phyloP scores from a whole-genome alignment of 2,329 filamentous ascomycete genomes.

The Neophaeococcomyces mojaviensis region DNA sequence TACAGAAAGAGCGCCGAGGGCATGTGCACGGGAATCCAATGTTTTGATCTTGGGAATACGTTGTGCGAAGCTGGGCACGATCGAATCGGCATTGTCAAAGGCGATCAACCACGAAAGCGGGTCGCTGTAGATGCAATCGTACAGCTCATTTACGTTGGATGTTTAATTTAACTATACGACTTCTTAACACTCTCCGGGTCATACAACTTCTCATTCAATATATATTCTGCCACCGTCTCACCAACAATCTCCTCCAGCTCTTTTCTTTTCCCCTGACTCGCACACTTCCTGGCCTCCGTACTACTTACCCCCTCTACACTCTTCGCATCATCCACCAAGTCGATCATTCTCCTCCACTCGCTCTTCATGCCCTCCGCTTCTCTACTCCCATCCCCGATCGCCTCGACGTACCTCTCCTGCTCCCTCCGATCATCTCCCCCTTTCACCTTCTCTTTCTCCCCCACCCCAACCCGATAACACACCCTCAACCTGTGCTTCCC shows the following conservation, averaged over 20 bases:
- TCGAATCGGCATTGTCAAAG: too few relatives aligned
- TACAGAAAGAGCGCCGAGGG: too few relatives aligned
- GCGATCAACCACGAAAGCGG: too few relatives aligned
- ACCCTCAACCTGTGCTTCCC: constrained; percentile 37
- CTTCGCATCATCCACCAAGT: constrained; percentile 34
- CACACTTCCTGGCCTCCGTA: constrained; percentile 34
- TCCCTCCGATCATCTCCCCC: constrained; percentile 24
- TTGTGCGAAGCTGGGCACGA: too few relatives aligned
- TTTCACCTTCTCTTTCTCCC: constrained; percentile 28
- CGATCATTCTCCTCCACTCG: constrained; percentile 38
- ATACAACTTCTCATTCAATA: constrained; percentile 8
- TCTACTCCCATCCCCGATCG: constrained; percentile 31
- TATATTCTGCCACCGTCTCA: constrained; percentile 15
- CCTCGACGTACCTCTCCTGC: constrained; percentile 32
- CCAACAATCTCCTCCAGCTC: constrained; percentile 31
- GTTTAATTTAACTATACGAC: background rate
- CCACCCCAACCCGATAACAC: constrained; percentile 34
- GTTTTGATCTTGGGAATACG: too few relatives aligned
- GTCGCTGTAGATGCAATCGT: background rate
- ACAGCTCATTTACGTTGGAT: background rate
- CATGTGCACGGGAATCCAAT: too few relatives aligned
- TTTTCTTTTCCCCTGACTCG: constrained; percentile 23
- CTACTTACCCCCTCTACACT: constrained; percentile 34
- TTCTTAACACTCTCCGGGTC: background rate
- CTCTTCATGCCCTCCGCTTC: constrained; percentile 31